These are phyloP conservation scores for Heliamphora pulchella DNA, from an alignment of 179 eudicot species.

Conservation along the genomic window DNA sequence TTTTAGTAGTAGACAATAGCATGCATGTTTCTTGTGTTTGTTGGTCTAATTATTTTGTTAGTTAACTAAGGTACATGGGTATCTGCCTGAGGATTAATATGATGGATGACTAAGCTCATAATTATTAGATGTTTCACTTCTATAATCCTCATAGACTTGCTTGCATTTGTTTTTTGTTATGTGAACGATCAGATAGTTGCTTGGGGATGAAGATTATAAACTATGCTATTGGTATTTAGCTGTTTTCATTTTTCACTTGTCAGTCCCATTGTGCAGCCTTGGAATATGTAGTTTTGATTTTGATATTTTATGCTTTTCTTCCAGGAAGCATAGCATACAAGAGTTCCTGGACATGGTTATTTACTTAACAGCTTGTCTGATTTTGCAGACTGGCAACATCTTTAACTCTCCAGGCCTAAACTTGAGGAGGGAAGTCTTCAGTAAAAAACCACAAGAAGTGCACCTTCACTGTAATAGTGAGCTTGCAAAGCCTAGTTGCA, in stretches of 20 bases:
- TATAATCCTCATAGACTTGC: not conserved
- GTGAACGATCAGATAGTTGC: not conserved
- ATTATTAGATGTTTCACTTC: not conserved
- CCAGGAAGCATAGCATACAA: not conserved
- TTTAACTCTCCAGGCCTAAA: constrained; percentile 22
- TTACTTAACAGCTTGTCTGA: constrained; percentile 13
- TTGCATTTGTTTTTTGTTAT: not conserved
- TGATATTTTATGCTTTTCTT: not conserved
- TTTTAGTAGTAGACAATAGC: not conserved
- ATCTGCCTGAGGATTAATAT: not conserved
- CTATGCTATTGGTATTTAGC: not conserved
- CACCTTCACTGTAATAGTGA: constrained; percentile 26
- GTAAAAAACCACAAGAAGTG: constrained; percentile 23
- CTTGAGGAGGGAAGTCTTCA: constrained; percentile 24
- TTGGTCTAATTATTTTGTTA: not conserved
- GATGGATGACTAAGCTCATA: not conserved
- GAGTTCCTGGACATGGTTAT: not conserved
- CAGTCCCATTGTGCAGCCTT: not conserved
- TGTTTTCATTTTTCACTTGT: not conserved
- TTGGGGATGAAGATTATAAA: not conserved
- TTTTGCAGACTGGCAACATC: constrained; percentile 38
- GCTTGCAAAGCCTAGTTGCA: constrained; percentile 30
- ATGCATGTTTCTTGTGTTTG: not conserved
- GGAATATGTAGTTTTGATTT: not conserved
- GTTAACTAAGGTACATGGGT: not conserved